These are phyloP conservation scores for Thermothelomyces thermophilus DNA, from an alignment of 2,329 filamentous ascomycete genomes.

Conservation along the genomic window DNA sequence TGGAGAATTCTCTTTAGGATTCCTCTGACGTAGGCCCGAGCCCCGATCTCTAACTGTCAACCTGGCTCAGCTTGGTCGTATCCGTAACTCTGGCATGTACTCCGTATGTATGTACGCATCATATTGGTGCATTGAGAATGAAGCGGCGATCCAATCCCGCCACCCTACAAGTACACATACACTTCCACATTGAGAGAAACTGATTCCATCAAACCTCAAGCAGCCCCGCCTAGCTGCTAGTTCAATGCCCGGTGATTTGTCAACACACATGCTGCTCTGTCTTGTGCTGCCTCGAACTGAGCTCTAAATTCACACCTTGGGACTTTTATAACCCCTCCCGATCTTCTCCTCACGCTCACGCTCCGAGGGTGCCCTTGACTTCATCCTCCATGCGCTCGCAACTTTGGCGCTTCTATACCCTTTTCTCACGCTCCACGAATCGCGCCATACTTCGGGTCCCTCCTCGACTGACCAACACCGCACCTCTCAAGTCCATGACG, in stretches of 20 bases:
- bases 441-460: conserved; percentile 19
- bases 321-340: conserved; percentile 1
- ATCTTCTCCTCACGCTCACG: conserved; percentile 2
- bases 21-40: too few species aligned
- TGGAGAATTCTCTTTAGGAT: too few species aligned
- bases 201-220: not conserved
- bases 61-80: too few species aligned
- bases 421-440: conserved; percentile 39
- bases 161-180: too few species aligned
- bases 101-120: too few species aligned
- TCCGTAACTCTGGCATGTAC: too few species aligned
- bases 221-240: not conserved
- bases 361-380: too few species aligned
- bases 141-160: too few species aligned
- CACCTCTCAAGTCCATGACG: conserved; percentile 52
- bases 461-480: conserved; percentile 19
- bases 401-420: conserved; percentile 40
- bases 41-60: too few species aligned
- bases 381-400: conserved; percentile 44
- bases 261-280: not conserved
- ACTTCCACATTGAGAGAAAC: too few species aligned
- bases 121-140: too few species aligned
- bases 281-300: too few species aligned
- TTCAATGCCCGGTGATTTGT: conserved; percentile 6
- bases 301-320: not conserved